phyloP scores from a whole-genome alignment of 306 rosid species.

The Potentilla sterilis region DNA sequence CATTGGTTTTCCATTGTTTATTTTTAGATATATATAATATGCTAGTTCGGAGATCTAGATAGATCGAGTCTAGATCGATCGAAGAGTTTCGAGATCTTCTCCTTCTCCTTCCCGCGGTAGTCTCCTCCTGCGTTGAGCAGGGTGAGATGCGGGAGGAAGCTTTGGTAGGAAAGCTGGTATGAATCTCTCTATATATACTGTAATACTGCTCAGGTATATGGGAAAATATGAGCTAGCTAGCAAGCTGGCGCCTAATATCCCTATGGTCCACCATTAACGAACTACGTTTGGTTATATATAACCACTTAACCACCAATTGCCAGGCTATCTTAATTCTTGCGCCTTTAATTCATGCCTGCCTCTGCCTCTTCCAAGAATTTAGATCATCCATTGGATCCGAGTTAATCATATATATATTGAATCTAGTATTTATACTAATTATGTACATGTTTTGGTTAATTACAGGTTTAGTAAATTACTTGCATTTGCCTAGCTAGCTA shows the following conservation, averaged over 20 bases:
- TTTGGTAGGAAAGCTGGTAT: conserved; percentile 4
- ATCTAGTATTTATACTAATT: neutral
- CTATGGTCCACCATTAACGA: neutral
- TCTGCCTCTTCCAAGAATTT: conserved; percentile 2
- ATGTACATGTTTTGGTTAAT: neutral
- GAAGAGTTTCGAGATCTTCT: neutral
- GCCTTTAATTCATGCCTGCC: conserved; percentile 1
- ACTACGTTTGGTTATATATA: neutral
- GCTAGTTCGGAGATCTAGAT: neutral
- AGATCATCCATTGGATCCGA: neutral
- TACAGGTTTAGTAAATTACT: neutral
- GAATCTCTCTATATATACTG: conserved; percentile 1
- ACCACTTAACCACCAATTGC: neutral
- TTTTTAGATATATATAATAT: neutral
- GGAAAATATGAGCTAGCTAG: neutral
- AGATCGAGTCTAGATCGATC: neutral
- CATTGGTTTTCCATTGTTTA: neutral
- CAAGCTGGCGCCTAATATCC: neutral
- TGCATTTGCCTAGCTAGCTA: too few species aligned
- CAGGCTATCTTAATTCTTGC: conserved; percentile 5
- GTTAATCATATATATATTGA: neutral
- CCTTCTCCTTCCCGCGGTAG: neutral
- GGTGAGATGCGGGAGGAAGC: conserved; percentile 26
- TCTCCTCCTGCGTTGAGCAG: conserved; percentile 33
- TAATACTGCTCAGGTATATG: neutral